Percentiles rank a stretch among this genome's conserved stretches.
Conservation (phyloP, 2,329 filamentous ascomycete species). For the Aspergillus pseudotamarii region DNA sequence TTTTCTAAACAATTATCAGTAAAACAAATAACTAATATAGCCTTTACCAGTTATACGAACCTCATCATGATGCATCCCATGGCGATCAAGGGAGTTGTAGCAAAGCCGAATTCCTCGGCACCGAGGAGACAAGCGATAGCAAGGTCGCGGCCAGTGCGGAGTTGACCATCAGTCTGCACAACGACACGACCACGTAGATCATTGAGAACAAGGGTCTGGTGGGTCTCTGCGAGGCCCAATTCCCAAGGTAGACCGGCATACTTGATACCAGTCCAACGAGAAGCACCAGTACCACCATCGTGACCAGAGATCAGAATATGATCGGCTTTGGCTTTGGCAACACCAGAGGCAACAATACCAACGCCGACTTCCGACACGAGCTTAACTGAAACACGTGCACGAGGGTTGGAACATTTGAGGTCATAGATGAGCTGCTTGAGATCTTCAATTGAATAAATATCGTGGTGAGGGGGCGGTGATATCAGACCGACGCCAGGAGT, state of each 20-base stretch:
- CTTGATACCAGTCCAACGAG: constrained; percentile 97
- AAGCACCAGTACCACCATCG: constrained; percentile 94
- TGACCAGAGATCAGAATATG: constrained; percentile 97
- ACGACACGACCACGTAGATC: constrained; percentile 94
- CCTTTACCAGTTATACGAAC: neutral
- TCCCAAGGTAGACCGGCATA: constrained; percentile 98
- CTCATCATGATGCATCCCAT: constrained; percentile 98
- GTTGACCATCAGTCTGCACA: constrained; percentile 93
- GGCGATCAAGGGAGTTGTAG: constrained; percentile 89
- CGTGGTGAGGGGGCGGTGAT: constrained; percentile 93
- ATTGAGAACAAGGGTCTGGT: constrained; percentile 94
- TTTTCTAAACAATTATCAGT: constrained; percentile 21
- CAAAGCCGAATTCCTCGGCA: constrained; percentile 98
- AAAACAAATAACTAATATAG: neutral
- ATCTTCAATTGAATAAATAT: constrained; percentile 98
- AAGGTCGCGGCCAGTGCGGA: constrained; percentile 89
- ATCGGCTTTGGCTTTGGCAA: constrained; percentile 95
- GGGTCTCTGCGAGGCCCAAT: constrained; percentile 91
- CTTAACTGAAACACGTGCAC: constrained; percentile 92
- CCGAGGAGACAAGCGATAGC: constrained; percentile 92
- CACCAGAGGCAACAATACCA: constrained; percentile 95
- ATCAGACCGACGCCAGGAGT: constrained; percentile 96
- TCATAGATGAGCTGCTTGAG: constrained; percentile 98
- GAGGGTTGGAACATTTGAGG: constrained; percentile 92
- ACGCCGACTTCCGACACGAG: constrained; percentile 97